Conservation (phyloP, 257 asterid species). For the Nyctanthes arbortristis region DNA sequence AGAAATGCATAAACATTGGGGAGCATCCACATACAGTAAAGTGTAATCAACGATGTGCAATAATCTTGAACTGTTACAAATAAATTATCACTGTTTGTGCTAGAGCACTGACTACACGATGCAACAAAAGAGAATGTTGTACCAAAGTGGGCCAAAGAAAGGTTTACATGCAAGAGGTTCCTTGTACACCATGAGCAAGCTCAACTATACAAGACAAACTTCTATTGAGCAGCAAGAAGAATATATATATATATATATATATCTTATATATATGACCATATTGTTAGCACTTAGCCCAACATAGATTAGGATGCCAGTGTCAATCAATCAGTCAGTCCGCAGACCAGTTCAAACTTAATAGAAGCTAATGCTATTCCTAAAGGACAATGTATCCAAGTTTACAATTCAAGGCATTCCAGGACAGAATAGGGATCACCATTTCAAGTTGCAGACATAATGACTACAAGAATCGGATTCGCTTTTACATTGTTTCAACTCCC, state of each 20-base stretch:
- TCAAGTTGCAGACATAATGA: neutral
- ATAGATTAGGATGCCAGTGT: too few relatives aligned
- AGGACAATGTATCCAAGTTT: neutral
- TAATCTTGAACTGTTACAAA: neutral
- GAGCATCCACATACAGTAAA: neutral
- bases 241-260: too few relatives aligned
- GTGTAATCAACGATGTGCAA: neutral
- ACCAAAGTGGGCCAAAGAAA: constrained; percentile 8
- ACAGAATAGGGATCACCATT: neutral
- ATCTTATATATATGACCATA: too few relatives aligned
- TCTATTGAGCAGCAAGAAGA: too few relatives aligned
- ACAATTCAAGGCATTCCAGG: neutral
- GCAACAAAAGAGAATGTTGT: constrained; percentile 7
- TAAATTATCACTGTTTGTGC: neutral
- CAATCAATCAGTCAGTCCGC: neutral
- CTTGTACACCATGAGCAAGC: neutral
- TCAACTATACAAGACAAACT: neutral
- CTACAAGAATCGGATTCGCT: neutral
- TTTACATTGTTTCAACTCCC: neutral
- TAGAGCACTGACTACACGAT: neutral
- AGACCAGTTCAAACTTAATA: neutral
- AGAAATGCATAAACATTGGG: neutral
- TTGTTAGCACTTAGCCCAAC: too few relatives aligned
- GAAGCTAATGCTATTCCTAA: neutral
- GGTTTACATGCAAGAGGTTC: constrained; percentile 7